A percentile compares a stretch with the other conserved stretches of the same genome.
These are phyloP conservation scores for Teratosphaeria destructans DNA, from an alignment of 2,329 filamentous ascomycete species.

Conservation along the genomic window DNA sequence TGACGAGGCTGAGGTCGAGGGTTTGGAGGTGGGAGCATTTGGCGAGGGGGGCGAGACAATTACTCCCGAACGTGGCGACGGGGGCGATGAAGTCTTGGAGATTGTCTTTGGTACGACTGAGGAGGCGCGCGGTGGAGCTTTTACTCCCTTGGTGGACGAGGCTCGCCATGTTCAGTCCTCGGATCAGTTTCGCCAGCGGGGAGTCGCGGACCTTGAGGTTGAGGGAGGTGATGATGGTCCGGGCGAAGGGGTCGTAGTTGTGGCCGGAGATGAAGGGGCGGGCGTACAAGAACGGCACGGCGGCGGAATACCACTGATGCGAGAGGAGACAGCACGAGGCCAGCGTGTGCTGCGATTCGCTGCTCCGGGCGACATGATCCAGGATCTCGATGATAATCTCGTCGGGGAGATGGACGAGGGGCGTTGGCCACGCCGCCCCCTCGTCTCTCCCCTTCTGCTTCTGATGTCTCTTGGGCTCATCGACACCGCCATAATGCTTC, in stretches of 20 bases:
- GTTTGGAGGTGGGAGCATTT: conserved; percentile 42
- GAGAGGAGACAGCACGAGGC: conserved; percentile 43
- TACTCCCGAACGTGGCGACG: conserved; percentile 46
- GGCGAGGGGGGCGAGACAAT: conserved; percentile 46
- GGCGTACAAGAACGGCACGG: conserved; percentile 43
- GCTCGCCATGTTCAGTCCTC: conserved; percentile 40
- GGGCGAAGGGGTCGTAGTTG: conserved; percentile 45
- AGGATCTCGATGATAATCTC: conserved; percentile 45
- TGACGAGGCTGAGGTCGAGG: conserved; percentile 45
- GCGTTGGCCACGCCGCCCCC: not conserved
- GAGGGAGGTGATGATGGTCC: conserved; percentile 44
- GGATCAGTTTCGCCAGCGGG: conserved; percentile 41
- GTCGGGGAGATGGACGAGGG: conserved; percentile 38
- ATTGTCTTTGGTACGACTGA: conserved; percentile 43
- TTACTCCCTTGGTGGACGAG: conserved; percentile 52
- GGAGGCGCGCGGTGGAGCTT: conserved; percentile 46
- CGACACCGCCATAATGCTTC: not conserved
- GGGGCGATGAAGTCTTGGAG: conserved; percentile 48
- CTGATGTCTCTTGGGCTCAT: not conserved
- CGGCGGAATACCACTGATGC: conserved; percentile 47
- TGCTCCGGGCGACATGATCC: conserved; percentile 28
- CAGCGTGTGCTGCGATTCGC: conserved; percentile 37
- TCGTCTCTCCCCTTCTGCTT: not conserved
- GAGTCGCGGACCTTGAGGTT: conserved; percentile 39
- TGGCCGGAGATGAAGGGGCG: conserved; percentile 41